Conservation (phyloP, 345 rosid genomes). For the Erucastrum elatum region DNA sequence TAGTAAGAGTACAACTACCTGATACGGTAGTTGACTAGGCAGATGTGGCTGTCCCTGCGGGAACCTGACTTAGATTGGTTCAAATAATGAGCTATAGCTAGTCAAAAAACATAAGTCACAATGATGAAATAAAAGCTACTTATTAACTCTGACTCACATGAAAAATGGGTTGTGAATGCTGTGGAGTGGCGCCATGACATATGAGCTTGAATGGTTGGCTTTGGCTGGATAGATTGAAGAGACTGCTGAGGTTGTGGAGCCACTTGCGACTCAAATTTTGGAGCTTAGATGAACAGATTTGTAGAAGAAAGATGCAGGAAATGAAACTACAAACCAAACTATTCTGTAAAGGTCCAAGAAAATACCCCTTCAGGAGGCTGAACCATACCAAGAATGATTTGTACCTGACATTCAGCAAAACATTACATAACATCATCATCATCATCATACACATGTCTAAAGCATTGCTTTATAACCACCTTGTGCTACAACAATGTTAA, state of each 20-base stretch:
- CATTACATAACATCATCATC: too few species aligned
- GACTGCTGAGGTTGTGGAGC: not conserved
- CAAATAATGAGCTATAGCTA: conserved; percentile 26
- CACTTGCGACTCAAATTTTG: not conserved
- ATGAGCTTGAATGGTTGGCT: not conserved
- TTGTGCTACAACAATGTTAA: too few species aligned
- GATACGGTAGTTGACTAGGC: conserved; percentile 65
- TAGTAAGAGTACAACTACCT: conserved; percentile 42
- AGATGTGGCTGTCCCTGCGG: conserved; percentile 66
- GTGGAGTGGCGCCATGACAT: conserved; percentile 30
- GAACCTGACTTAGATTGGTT: conserved; percentile 54
- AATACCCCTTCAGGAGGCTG: too few species aligned
- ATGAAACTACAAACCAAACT: not conserved
- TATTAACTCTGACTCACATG: too few species aligned
- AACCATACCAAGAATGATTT: too few species aligned
- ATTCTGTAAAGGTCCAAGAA: too few species aligned
- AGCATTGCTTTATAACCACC: too few species aligned
- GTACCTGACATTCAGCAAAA: too few species aligned
- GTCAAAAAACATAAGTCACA: not conserved
- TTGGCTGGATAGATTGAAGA: not conserved
- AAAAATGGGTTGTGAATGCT: conserved; percentile 52
- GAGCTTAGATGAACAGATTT: not conserved
- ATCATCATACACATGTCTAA: too few species aligned
- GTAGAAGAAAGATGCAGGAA: not conserved
- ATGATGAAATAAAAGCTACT: not conserved